Conservation (phyloP, 805 yeast species). For the Ogataea populi-albae region DNA sequence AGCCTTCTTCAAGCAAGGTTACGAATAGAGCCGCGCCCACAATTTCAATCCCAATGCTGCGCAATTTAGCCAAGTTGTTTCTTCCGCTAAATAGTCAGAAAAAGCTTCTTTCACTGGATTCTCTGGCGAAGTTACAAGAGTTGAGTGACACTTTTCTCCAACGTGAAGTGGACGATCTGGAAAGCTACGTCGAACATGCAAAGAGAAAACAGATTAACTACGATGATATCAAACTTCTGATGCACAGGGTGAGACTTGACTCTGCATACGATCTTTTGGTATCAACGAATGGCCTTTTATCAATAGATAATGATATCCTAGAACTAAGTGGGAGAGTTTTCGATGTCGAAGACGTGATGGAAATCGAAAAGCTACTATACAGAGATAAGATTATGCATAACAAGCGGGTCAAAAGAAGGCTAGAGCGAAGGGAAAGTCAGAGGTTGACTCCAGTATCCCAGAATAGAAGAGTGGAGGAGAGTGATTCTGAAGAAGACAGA, state of each 20-base stretch:
- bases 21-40: constrained; percentile 6
- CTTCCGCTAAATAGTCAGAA: constrained; percentile 16
- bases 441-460: too few species aligned
- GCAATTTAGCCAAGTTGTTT: constrained; percentile 14
- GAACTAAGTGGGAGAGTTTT: constrained; percentile 15
- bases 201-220: constrained; percentile 29
- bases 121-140: constrained; percentile 28
- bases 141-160: constrained; percentile 36
- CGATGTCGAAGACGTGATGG: constrained; percentile 25
- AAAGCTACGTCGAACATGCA: constrained; percentile 34
- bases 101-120: constrained; percentile 21
- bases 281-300: constrained; percentile 3
- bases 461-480: too few species aligned
- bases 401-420: constrained; percentile 10
- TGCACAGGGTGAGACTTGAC: constrained; percentile 29
- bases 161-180: constrained; percentile 35
- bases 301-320: constrained; percentile 15
- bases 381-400: constrained; percentile 16
- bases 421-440: constrained; percentile 6
- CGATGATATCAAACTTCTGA: constrained; percentile 34
- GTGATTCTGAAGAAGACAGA: too few species aligned
- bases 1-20: constrained; percentile 1
- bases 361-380: constrained; percentile 26
- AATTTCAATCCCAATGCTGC: constrained; percentile 13
- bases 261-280: constrained; percentile 17